Evolutionary conservation across 805 yeast genomes (phyloP).

Genomic region (Cyberlindnera japonica): DNA sequence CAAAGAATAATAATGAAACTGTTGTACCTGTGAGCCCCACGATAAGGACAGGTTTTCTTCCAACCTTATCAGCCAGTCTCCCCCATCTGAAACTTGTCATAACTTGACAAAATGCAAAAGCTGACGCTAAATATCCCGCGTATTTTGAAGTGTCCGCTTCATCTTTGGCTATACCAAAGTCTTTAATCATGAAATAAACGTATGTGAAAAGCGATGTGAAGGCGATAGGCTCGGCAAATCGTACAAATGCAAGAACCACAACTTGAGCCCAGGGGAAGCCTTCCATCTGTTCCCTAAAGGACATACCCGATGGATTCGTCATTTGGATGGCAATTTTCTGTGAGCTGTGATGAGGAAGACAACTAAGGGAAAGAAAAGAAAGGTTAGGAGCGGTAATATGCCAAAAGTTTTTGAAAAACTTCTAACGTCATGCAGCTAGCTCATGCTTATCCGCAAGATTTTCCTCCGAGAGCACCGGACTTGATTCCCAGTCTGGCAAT

Average conservation of each 20-base stretch:
- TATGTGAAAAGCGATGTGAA: slow-evolving; percentile 21
- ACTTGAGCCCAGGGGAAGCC: slow-evolving; percentile 21
- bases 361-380: no score
- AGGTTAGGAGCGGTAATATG: no score
- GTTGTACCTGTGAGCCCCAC: slow-evolving; percentile 16
- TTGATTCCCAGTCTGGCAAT: no score
- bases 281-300: slow-evolving; percentile 15
- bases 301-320: slow-evolving; percentile 1
- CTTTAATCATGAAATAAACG: slow-evolving; percentile 21
- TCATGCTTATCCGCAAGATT: no score
- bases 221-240: slow-evolving; percentile 22
- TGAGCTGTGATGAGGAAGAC: not conserved
- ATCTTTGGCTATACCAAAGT: slow-evolving; percentile 17
- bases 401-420: no score
- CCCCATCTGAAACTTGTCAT: slow-evolving; percentile 20
- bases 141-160: slow-evolving; percentile 19
- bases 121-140: slow-evolving; percentile 18
- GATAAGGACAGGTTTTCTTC: slow-evolving; percentile 19
- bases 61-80: slow-evolving; percentile 15
- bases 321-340: not conserved
- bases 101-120: slow-evolving; percentile 18
- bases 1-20: slow-evolving; percentile 14
- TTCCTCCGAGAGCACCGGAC: no score
- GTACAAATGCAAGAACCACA: slow-evolving; percentile 16
- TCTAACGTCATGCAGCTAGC: no score